Evolutionary conservation across 176 grass and related monocot genomes (phyloP).

Genomic region (Phragmites australis): DNA sequence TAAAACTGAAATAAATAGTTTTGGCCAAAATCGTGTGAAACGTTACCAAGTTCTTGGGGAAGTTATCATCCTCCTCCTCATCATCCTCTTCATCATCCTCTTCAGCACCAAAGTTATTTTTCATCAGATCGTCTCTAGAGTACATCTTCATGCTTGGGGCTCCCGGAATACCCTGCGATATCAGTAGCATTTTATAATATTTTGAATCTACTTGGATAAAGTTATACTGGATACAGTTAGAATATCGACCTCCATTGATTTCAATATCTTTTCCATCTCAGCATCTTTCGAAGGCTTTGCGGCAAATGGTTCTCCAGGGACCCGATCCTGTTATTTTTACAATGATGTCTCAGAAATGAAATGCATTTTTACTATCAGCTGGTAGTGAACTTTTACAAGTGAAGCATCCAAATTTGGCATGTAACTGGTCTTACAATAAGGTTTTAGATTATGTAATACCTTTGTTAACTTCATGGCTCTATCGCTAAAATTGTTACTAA

Average conservation of each 20-base stretch:
- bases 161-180: slow-evolving; percentile 75
- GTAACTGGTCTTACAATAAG: background rate
- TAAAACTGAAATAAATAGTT: slow-evolving; percentile 7
- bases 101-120: slow-evolving; percentile 76
- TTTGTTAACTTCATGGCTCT: background rate
- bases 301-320: slow-evolving; percentile 78
- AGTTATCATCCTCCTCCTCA: slow-evolving; percentile 62
- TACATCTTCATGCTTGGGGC: slow-evolving; percentile 98
- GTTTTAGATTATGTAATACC: background rate
- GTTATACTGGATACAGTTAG: slow-evolving; percentile 9
- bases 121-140: slow-evolving; percentile 90
- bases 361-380: background rate
- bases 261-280: slow-evolving; percentile 92
- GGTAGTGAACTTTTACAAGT: background rate
- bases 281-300: slow-evolving; percentile 89
- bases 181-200: slow-evolving; percentile 7
- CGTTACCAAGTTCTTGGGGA: slow-evolving; percentile 78
- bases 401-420: background rate
- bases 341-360: background rate
- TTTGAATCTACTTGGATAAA: background rate
- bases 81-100: slow-evolving; percentile 70
- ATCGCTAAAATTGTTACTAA: background rate
- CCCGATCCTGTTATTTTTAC: slow-evolving; percentile 49
- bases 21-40: background rate
- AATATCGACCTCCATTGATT: slow-evolving; percentile 72